phyloP scores from a whole-genome alignment of 352 stramenopile genomes.

The Phytophthora sp. region DNA sequence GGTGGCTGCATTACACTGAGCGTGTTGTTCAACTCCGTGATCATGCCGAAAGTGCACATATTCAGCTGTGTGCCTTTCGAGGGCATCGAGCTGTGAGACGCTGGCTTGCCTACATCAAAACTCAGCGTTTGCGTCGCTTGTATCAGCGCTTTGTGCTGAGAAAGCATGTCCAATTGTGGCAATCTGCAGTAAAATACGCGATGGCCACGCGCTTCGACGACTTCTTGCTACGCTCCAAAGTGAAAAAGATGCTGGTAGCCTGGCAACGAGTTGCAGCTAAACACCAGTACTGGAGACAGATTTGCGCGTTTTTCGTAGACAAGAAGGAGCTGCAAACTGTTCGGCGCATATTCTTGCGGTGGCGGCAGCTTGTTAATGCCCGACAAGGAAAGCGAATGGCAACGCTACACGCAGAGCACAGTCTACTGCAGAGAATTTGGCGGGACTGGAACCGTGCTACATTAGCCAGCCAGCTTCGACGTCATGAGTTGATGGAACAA shows the following conservation, averaged over 20 bases:
- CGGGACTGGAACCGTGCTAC: conserved; percentile 9
- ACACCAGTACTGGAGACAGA: conserved; percentile 30
- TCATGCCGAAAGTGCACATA: not conserved
- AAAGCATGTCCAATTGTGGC: conserved; percentile 50
- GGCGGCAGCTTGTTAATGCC: conserved; percentile 21
- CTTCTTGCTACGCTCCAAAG: conserved; percentile 19
- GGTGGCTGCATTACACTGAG: conserved; percentile 27
- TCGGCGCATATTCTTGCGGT: conserved; percentile 23
- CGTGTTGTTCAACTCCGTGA: conserved; percentile 1
- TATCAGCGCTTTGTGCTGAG: conserved; percentile 38
- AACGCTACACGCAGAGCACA: conserved; percentile 9
- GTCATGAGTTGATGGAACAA: conserved; percentile 6
- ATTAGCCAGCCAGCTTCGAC: not conserved
- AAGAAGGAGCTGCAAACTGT: conserved; percentile 2
- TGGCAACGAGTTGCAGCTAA: conserved; percentile 33
- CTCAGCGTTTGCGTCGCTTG: conserved; percentile 7
- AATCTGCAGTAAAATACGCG: conserved; percentile 20
- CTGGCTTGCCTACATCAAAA: conserved; percentile 32
- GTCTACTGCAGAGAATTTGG: conserved; percentile 4
- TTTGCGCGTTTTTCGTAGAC: conserved; percentile 15
- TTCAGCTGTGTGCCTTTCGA: conserved; percentile 11
- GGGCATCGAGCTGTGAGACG: conserved; percentile 9
- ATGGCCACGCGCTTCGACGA: conserved; percentile 47
- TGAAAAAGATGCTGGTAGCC: conserved; percentile 29
- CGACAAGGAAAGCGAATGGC: conserved; percentile 8